Evolutionary conservation across 2,329 filamentous ascomycete species (phyloP), one percentile per base, ranked within the genome.

Genomic region (Nigrograna mackinnonii): DNA sequence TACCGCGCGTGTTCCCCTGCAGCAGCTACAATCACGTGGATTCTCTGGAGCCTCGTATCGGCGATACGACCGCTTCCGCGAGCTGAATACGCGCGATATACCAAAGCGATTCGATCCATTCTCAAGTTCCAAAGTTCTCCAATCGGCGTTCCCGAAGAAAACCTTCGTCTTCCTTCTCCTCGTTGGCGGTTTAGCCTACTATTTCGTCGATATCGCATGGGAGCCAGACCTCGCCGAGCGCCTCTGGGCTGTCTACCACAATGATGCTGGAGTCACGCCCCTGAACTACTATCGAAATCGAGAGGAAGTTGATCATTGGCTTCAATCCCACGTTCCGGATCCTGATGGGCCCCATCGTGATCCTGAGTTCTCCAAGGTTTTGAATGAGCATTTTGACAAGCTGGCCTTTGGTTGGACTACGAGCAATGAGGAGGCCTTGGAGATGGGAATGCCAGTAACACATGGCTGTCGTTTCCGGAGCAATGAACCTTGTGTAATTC

Each of bases 141-240:
- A 59, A 14, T 66, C 64, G 1, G 50, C 52, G 2, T 66, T 67
- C 30, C 63, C 64, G 12, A 64, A 47, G 22, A 67, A 67, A 37
- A 67, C 63, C 1, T 49, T 59, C 19, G 22, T 60, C 12, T 50
- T 51, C 37, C 41, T 67, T 4, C 30, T 58, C 24, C 13, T 58
- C 20, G 24, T 66, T 3, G 52, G 50, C 22, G 54, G 42, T 3
- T 35, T 54, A 3, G 54, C 37, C 26, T 64, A 60, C 43, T 22
- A 40, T 22, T 13, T 35, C 7, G 24, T 55, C 36, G 57, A 62
- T 3, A 44, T 60, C 3, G 30, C 33, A 13, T 42, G 51, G 4
- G 43, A 44, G 24, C 24, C 24, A 13, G 47, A 52, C 32, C 62
- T 58, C 58, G 47, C 49, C 11, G 54, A 58, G 18, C 45, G 49